Evolutionary conservation across 345 rosid species (phyloP).

Genomic region (Citrus glauca): DNA sequence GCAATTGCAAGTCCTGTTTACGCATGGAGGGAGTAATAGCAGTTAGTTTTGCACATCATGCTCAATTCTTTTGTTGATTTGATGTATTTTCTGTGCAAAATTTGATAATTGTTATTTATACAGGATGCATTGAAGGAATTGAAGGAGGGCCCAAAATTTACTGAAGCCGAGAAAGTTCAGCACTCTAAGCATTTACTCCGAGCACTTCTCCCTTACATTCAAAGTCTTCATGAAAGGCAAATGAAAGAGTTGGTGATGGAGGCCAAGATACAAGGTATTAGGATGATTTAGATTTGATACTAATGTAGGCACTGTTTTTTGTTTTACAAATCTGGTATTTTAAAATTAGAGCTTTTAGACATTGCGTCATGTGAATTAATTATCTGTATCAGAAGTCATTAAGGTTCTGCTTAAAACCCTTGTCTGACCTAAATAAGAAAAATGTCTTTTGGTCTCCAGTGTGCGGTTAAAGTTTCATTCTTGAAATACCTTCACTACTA

Average conservation of each 20-base stretch:
- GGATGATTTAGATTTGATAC: not conserved
- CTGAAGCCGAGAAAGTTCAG: slow-evolving; percentile 5
- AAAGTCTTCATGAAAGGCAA: slow-evolving; percentile 31
- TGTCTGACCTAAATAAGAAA: not conserved
- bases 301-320: not conserved
- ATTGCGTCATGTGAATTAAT: not conserved
- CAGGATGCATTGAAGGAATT: slow-evolving; percentile 17
- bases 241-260: slow-evolving; percentile 29
- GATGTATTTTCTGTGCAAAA: not conserved
- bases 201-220: slow-evolving; percentile 32
- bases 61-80: not conserved
- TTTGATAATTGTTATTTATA: not conserved
- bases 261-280: slow-evolving; percentile 31
- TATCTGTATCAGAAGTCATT: not conserved
- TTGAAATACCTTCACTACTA: not conserved
- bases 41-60: slow-evolving; percentile 26
- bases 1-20: slow-evolving; percentile 72
- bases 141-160: not conserved
- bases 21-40: slow-evolving; percentile 29
- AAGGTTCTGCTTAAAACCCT: not conserved
- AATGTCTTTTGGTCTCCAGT: not conserved
- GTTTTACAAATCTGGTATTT: not conserved
- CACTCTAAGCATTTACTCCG: slow-evolving; percentile 29
- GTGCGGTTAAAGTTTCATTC: not conserved
- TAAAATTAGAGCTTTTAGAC: not conserved